Conservation (phyloP, 73 alveolate genomes). For the Paramecium caudatum region DNA sequence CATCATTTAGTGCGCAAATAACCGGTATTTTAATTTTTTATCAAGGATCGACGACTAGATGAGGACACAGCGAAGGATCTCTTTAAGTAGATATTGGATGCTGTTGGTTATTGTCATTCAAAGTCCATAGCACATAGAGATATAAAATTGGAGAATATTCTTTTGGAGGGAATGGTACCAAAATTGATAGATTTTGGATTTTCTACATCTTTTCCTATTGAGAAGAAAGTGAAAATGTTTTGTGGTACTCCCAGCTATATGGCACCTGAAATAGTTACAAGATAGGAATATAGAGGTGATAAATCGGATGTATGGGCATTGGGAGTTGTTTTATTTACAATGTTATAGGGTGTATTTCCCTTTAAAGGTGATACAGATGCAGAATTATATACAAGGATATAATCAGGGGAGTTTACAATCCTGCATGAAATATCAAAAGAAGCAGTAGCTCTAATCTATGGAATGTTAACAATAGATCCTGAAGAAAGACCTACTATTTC, state of each 20-base stretch:
- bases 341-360: conserved; percentile 87
- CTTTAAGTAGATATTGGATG: conserved; percentile 85
- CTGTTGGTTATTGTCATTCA: conserved; percentile 85
- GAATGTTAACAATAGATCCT: conserved; percentile 79
- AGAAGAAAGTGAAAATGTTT: conserved; percentile 80
- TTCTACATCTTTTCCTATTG: conserved; percentile 84
- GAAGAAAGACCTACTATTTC: conserved; percentile 74
- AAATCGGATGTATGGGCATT: conserved; percentile 91
- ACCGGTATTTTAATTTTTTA: conserved; percentile 62
- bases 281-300: conserved; percentile 81
- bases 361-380: conserved; percentile 81
- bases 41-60: neutral
- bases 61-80: neutral
- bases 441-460: conserved; percentile 67
- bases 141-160: conserved; percentile 91
- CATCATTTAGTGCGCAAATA: conserved; percentile 82
- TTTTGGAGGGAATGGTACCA: conserved; percentile 78
- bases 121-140: conserved; percentile 92
- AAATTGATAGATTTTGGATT: conserved; percentile 89
- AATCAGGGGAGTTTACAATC: conserved; percentile 74
- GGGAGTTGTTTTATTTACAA: conserved; percentile 82
- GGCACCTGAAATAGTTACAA: conserved; percentile 91
- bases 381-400: conserved; percentile 80
- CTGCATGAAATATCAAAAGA: conserved; percentile 72
- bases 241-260: conserved; percentile 92